Percentiles rank a stretch among this genome's conserved stretches.
Conservation (phyloP, 169 alveolate species). For the Nephromyces sp. region DNA sequence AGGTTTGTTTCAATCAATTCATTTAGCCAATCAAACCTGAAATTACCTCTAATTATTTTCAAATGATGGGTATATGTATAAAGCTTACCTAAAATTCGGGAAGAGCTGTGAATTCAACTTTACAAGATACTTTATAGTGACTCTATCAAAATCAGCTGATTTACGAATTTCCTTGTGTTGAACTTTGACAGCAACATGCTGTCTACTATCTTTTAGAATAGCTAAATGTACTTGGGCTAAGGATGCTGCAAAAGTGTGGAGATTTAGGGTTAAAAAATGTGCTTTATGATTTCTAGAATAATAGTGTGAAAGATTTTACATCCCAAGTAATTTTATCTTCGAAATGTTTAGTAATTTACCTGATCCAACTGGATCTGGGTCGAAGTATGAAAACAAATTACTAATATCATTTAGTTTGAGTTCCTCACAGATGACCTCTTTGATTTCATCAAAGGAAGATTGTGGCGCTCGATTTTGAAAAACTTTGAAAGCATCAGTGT, state of each 20-base stretch:
- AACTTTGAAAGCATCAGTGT: conserved; percentile 44
- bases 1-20: conserved; percentile 24
- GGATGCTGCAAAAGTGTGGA: conserved; percentile 41
- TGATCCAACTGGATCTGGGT: conserved; percentile 49
- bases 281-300: no score
- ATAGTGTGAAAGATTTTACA: no score
- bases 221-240: conserved; percentile 65
- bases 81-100: conserved; percentile 30
- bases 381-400: conserved; percentile 46
- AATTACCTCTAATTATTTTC: background rate
- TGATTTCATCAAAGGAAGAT: conserved; percentile 37
- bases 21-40: conserved; percentile 26
- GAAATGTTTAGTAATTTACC: conserved; percentile 1
- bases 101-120: conserved; percentile 32
- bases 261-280: background rate
- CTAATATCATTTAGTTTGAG: conserved; percentile 24
- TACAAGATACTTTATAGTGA: conserved; percentile 29
- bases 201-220: conserved; percentile 40
- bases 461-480: conserved; percentile 41
- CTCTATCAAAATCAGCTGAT: conserved; percentile 48
- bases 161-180: conserved; percentile 54
- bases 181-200: conserved; percentile 59
- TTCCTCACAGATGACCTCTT: conserved; percentile 42
- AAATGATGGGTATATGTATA: background rate
- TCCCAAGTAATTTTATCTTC: background rate